These are phyloP conservation scores for Monilinia polystroma DNA, from an alignment of 2,329 filamentous ascomycete species.

Conservation along the genomic window DNA sequence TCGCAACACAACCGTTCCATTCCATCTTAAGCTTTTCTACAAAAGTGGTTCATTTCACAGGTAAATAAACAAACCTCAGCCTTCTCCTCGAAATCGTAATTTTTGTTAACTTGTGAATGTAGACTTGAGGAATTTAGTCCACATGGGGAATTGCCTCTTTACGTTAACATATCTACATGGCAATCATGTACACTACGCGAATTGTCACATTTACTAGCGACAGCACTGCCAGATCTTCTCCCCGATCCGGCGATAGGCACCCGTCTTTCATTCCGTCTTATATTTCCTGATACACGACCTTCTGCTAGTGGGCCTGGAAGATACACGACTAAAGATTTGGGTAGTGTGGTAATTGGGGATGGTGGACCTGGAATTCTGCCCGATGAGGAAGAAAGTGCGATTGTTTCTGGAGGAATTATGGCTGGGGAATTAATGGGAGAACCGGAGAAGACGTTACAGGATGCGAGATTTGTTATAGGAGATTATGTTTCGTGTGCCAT, in stretches of 20 bases:
- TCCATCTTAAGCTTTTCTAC: slow-evolving; percentile 84
- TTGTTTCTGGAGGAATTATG: slow-evolving; percentile 37
- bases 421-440: slow-evolving; percentile 53
- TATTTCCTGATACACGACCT: slow-evolving; percentile 66
- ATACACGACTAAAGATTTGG: slow-evolving; percentile 78
- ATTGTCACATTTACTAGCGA: slow-evolving; percentile 73
- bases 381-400: slow-evolving; percentile 43
- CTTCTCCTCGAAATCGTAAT: slow-evolving; percentile 22
- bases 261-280: slow-evolving; percentile 80
- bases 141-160: slow-evolving; percentile 56
- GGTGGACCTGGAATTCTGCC: slow-evolving; percentile 47
- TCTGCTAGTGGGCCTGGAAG: slow-evolving; percentile 48
- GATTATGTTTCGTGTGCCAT: slow-evolving; percentile 86
- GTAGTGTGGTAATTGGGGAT: slow-evolving; percentile 74
- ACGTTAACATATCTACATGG: slow-evolving; percentile 85
- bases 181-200: slow-evolving; percentile 76
- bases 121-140: slow-evolving; percentile 69
- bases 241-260: slow-evolving; percentile 76
- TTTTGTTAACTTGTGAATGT: slow-evolving; percentile 10
- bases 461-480: slow-evolving; percentile 80
- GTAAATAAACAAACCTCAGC: slow-evolving; percentile 50
- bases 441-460: slow-evolving; percentile 69
- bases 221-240: slow-evolving; percentile 65
- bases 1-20: slow-evolving; percentile 72
- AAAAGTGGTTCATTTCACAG: slow-evolving; percentile 70